Conservation (phyloP, 306 rosid genomes). For the Sphenostylis stenocarpa region DNA sequence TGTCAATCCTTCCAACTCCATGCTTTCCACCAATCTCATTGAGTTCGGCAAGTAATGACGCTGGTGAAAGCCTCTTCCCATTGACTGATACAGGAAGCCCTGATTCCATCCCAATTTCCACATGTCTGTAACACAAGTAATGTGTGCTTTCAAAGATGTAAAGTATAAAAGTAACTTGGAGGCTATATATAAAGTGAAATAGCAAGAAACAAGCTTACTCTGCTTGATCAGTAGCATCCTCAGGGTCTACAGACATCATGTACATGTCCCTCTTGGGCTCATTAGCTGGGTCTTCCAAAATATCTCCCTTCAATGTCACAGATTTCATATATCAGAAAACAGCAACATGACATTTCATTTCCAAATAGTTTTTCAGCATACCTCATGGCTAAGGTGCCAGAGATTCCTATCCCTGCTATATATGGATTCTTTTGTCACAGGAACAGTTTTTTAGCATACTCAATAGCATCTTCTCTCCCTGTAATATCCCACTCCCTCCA, state of each 20-base stretch:
- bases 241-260: conserved; percentile 87
- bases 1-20: conserved; percentile 90
- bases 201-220: conserved; percentile 54
- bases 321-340: conserved; percentile 23
- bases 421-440: conserved; percentile 92
- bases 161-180: background rate
- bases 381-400: conserved; percentile 99
- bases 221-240: conserved; percentile 82
- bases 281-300: conserved; percentile 86
- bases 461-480: conserved; percentile 94
- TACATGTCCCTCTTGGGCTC: conserved; percentile 93
- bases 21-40: conserved; percentile 89
- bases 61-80: conserved; percentile 77
- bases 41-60: conserved; percentile 69
- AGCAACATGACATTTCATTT: conserved; percentile 19
- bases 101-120: conserved; percentile 68
- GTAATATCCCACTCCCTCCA: conserved; percentile 99
- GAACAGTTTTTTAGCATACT: conserved; percentile 91
- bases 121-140: conserved; percentile 52
- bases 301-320: conserved; percentile 70
- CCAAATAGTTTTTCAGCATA: background rate
- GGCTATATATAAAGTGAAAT: background rate
- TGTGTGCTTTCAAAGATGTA: background rate
- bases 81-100: conserved; percentile 81
- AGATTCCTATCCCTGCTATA: conserved; percentile 96